Percentiles rank a stretch among this genome's conserved stretches.
Evolutionary conservation across 768 basidiomycete species (phyloP).

Genomic region (Kwoniella sp.): DNA sequence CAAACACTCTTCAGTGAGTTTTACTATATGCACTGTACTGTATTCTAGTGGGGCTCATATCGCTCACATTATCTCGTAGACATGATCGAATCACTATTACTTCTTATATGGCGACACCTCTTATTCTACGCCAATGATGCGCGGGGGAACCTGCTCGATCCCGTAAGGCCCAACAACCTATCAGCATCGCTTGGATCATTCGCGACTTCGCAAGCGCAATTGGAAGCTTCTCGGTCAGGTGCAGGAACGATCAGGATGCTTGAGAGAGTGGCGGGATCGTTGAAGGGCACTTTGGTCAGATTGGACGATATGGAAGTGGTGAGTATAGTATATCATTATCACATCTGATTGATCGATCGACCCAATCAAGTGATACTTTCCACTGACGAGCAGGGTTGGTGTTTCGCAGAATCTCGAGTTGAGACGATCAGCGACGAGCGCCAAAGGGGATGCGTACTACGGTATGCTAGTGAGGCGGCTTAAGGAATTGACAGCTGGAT

Average conservation of each 20-base stretch:
- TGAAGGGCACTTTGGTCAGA: slow-evolving; percentile 39
- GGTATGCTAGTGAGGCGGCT: slow-evolving; percentile 24
- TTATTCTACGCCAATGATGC: slow-evolving; percentile 49
- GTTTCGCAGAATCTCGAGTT: slow-evolving; percentile 20
- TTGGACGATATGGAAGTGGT: slow-evolving; percentile 44
- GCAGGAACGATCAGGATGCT: slow-evolving; percentile 24
- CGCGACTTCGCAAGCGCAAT: slow-evolving; percentile 21
- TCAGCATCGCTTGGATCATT: slow-evolving; percentile 32
- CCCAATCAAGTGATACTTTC: background rate
- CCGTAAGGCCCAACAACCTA: slow-evolving; percentile 40
- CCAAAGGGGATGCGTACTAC: slow-evolving; percentile 18
- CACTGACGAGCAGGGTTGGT: background rate
- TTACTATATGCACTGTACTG: no score
- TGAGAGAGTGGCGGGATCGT: slow-evolving; percentile 27
- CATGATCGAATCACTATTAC: slow-evolving; percentile 44
- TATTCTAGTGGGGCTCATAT: no score
- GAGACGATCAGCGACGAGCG: slow-evolving; percentile 11
- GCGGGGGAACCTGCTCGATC: slow-evolving; percentile 23
- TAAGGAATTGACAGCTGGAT: slow-evolving; percentile 22
- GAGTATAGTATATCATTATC: no score
- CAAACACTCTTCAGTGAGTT: slow-evolving; percentile 44
- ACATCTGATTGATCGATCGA: no score
- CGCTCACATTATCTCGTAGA: no score
- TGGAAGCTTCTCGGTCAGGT: slow-evolving; percentile 27
- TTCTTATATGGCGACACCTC: slow-evolving; percentile 48